A percentile compares a stretch with the other conserved stretches of the same genome.
Conservation (phyloP, 164 flowering plant genomes). For the Vitis labrusca region DNA sequence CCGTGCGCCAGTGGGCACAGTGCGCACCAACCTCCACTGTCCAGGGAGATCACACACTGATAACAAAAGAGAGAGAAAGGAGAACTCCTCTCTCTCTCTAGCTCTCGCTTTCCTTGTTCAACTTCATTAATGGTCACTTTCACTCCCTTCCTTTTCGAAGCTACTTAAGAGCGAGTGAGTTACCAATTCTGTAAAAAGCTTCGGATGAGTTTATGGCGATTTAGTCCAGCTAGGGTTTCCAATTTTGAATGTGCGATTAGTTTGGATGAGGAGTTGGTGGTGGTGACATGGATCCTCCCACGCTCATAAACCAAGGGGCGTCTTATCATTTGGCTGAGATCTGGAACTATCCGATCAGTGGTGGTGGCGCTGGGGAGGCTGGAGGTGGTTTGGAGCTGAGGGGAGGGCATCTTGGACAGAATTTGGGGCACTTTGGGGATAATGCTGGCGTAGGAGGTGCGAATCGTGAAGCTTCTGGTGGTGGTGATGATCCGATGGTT, state of each 20-base stretch:
- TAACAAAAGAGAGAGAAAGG: constrained; percentile 2
- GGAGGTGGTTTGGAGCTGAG: constrained; percentile 31
- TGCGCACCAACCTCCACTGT: constrained; percentile 24
- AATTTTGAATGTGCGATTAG: neutral
- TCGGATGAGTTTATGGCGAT: neutral
- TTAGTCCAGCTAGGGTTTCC: neutral
- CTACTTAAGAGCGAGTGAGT: constrained; percentile 8
- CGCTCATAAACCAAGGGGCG: constrained; percentile 30
- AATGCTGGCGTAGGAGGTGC: neutral
- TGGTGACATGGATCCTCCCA: constrained; percentile 47
- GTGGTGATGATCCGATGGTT: constrained; percentile 13
- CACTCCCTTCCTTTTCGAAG: constrained; percentile 8
- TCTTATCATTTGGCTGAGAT: constrained; percentile 47
- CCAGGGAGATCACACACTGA: constrained; percentile 12
- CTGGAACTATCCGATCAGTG: constrained; percentile 48
- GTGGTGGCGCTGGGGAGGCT: constrained; percentile 15
- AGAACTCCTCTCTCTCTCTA: constrained; percentile 5
- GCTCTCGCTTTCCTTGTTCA: neutral
- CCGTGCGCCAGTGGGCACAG: constrained; percentile 16
- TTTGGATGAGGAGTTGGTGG: neutral
- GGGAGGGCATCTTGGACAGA: constrained; percentile 22
- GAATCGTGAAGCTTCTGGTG: constrained; percentile 1
- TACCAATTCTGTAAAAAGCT: too few relatives aligned
- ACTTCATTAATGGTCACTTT: neutral
- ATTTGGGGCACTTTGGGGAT: constrained; percentile 28